Evolutionary conservation across 2,329 filamentous ascomycete species (phyloP), one percentile per base, ranked within the genome.

Genomic region (Alternaria triticina): DNA sequence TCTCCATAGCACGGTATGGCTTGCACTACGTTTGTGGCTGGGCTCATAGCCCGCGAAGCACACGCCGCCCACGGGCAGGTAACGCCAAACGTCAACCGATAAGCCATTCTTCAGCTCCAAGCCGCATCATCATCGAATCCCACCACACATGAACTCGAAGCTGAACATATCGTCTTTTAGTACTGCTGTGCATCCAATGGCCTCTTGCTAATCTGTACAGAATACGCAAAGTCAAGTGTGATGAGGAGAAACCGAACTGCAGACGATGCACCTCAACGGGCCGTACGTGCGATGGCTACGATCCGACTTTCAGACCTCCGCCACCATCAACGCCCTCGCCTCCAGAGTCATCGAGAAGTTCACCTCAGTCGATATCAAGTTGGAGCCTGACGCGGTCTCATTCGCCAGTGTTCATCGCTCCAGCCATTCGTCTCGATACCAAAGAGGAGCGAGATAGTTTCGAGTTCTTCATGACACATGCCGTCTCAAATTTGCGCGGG

Each of bases 161-260:
- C 11, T 25, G 6, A 15, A 20, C 7, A 13, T 20, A 5, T 25
- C 3, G 5, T 10, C 12, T 25, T 22, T 36, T 13, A 6, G 11
- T 3, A 17, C 12, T 44, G 4, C 17, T 27, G 9, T 27, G 13
- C 12, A 25, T 27, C 1, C 36, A 8, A 52, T 47, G 13, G 22
- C 17, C 44, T n/a, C 55, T 28, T 27, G 50, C 56, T 67, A 27
- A 67, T 46, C 3, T 49, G 11, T 22, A 27, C 54, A 79, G 76
- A 51, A 75, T 78, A 45, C 74, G 75, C 27, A 70, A 67, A 59
- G 66, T 79, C 13, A 79, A 78, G 63, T 79, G 76, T 59, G 76
- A 77, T 62, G 75, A 79, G 49, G 68, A 70, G 45, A 78, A 75
- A 57, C 76, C 74, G 5, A 46, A 64, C 45, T 79, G 76, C 57